Base-by-base conservation (phyloP, 441 rosid genomes). In the Euphorbia corollata region DNA sequence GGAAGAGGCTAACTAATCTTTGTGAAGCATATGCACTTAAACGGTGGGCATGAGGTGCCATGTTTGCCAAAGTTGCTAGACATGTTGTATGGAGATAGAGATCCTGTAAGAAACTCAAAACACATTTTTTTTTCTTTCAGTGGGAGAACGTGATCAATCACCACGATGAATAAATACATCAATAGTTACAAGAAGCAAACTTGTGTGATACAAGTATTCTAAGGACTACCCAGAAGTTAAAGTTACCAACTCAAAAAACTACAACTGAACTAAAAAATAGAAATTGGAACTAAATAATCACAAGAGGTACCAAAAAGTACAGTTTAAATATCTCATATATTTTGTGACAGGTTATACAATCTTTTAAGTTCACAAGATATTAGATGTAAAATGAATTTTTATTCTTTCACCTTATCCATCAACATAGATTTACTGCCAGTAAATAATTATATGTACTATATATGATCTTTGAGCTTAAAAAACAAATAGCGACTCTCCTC, bases 11-110 rank as follows among this genome's bases (percentile, higher is more conserved):
- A 83, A 95, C 93, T 61, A 95, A 85, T 74, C 97, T 88, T 82
- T 95, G 97, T 20, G 98, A 95, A 75, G 99, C 98, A 82, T 91
- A 91, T 73, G 96, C 94, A 84, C 97, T 95, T 83, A 95, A 80
- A 45, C 86, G 97, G 79, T 91, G 92, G 72, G 85, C 85, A 82
- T 95, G 99, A 74, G 99, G 99, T 57, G 98, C 99, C 96, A 91
- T 95, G 85, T 95, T 95, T 68, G 98, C 99, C 82, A 95, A 81
- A 63, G 96, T 90, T 47, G 99, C 99, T 27, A 95, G 83, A 79
- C 99, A 91, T 71, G 94, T 95, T 47, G 99, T 95, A 74, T 95
- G 99, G 38, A 95, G 86, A 84, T 95, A 95, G 56, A 95, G 95
- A 86, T 95, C 99, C 99, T 95, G 90, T 74, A 60, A 53, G 55